phyloP scores from a whole-genome alignment of 768 basidiomycete species.

The Leccinum incarnatum region DNA sequence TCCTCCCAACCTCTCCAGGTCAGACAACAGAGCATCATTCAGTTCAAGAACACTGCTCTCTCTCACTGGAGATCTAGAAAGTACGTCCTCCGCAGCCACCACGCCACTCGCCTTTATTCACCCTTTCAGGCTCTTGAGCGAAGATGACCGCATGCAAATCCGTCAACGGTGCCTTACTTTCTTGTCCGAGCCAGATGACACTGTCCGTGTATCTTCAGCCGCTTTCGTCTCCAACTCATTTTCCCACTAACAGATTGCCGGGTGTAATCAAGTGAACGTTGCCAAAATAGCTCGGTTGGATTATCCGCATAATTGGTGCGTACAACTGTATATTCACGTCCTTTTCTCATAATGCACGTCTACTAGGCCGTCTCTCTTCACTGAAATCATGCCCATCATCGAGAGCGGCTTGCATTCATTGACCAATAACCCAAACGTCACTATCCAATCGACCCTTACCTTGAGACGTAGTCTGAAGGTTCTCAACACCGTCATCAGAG shows the following conservation, averaged over 20 bases:
- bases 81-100: constrained; percentile 37
- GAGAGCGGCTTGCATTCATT: constrained; percentile 51
- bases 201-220: constrained; percentile 43
- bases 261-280: constrained; percentile 72
- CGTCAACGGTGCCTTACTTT: constrained; percentile 62
- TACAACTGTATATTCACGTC: not conserved
- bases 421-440: constrained; percentile 39
- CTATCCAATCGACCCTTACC: constrained; percentile 44
- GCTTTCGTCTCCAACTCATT: constrained; percentile 1
- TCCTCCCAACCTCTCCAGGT: constrained; percentile 58
- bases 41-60: constrained; percentile 80
- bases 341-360: not conserved
- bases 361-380: constrained; percentile 26
- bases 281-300: constrained; percentile 78
- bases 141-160: constrained; percentile 65
- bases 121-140: constrained; percentile 56
- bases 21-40: constrained; percentile 80
- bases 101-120: constrained; percentile 9
- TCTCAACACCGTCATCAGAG: constrained; percentile 65
- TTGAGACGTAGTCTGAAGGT: constrained; percentile 63
- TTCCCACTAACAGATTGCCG: constrained; percentile 50
- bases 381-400: constrained; percentile 51
- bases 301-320: constrained; percentile 70
- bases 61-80: constrained; percentile 77
- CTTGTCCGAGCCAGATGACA: constrained; percentile 75